Conservation (phyloP, 768 basidiomycete species). For the Sporobolomyces phaffii region DNA sequence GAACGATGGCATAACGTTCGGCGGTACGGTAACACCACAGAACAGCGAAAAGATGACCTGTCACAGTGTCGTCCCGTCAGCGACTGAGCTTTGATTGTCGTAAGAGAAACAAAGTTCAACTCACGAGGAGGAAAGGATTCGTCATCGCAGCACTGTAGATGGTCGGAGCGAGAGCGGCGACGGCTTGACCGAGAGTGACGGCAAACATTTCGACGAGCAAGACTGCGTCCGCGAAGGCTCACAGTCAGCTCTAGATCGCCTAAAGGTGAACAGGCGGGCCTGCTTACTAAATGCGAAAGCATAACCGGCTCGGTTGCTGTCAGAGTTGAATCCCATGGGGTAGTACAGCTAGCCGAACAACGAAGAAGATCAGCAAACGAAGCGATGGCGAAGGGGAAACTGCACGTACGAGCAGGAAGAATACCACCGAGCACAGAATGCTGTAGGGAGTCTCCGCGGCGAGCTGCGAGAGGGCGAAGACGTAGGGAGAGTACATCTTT, state of each 20-base stretch:
- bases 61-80: no score
- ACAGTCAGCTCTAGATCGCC: no score
- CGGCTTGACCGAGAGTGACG: conserved; percentile 60
- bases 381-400: neutral
- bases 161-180: conserved; percentile 70
- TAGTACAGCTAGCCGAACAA: conserved; percentile 41
- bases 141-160: conserved; percentile 72
- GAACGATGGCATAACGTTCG: conserved; percentile 58
- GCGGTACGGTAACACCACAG: conserved; percentile 75
- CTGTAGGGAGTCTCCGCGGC: conserved; percentile 74
- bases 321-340: conserved; percentile 44
- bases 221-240: conserved; percentile 51
- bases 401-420: conserved; percentile 56
- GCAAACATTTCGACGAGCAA: conserved; percentile 66
- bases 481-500: conserved; percentile 76
- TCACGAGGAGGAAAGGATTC: conserved; percentile 63
- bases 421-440: conserved; percentile 62
- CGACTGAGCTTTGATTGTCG: no score
- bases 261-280: neutral
- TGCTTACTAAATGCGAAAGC: conserved; percentile 35
- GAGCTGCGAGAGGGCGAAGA: conserved; percentile 76
- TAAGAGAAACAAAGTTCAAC: conserved; percentile 40
- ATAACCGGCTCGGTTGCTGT: conserved; percentile 44
- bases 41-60: conserved; percentile 52
- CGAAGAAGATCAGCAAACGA: neutral